A percentile compares a stretch with the other conserved stretches of the same genome.
Evolutionary conservation across 108 stramenopile genomes (phyloP).

Genomic region (Nannochloropsis salina): DNA sequence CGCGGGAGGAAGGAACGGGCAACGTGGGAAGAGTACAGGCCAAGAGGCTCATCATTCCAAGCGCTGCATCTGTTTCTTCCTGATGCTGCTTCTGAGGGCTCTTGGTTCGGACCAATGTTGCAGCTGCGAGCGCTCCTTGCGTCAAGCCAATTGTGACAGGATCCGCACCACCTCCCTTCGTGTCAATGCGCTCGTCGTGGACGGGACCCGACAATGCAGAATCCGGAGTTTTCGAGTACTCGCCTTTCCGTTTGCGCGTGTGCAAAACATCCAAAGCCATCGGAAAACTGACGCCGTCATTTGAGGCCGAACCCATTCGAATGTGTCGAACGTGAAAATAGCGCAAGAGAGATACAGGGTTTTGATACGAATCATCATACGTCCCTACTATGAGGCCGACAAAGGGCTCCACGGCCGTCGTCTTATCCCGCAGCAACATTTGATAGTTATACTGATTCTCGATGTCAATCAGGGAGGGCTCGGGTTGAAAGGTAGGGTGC

Average conservation of each 20-base stretch:
- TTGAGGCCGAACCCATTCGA: neutral
- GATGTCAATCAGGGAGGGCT: slow-evolving; percentile 60
- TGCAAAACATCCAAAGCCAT: neutral
- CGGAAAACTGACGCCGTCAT: neutral
- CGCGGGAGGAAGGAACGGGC: neutral
- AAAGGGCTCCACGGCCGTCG: slow-evolving; percentile 27
- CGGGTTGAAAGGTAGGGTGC: slow-evolving; percentile 54
- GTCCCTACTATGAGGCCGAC: slow-evolving; percentile 35
- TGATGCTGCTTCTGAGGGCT: neutral
- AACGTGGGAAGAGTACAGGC: neutral
- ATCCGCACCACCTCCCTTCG: too few species aligned
- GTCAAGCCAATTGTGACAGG: too few species aligned
- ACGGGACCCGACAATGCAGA: too few species aligned
- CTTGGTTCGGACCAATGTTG: neutral
- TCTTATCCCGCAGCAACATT: slow-evolving; percentile 50
- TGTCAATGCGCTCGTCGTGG: too few species aligned
- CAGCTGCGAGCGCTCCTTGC: neutral
- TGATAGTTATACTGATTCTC: slow-evolving; percentile 60
- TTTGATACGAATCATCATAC: neutral
- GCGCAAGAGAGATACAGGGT: neutral
- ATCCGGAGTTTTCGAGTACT: too few species aligned
- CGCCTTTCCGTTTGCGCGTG: neutral
- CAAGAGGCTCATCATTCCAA: neutral
- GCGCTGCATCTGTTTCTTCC: slow-evolving; percentile 2
- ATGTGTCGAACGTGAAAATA: slow-evolving; percentile 19